These are phyloP conservation scores for Talaromyces proteolyticus DNA, from an alignment of 495 filamentous ascomycete genomes.

Conservation along the genomic window DNA sequence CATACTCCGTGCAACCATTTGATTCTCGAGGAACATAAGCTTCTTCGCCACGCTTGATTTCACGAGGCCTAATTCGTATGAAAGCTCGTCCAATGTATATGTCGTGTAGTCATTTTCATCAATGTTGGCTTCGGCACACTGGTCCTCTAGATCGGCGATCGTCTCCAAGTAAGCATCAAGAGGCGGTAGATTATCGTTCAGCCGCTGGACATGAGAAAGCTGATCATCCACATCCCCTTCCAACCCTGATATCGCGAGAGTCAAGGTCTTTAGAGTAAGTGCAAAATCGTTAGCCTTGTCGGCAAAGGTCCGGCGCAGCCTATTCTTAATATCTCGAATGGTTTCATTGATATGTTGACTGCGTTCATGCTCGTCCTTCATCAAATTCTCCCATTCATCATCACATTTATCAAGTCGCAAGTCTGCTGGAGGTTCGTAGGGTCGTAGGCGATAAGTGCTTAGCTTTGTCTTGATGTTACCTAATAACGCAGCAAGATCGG, in stretches of 20 bases:
- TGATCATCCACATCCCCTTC: constrained; percentile 97
- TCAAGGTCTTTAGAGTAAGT: constrained; percentile 85
- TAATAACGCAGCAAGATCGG: constrained; percentile 82
- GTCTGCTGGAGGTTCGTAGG: constrained; percentile 83
- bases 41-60: constrained; percentile 90
- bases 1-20: constrained; percentile 95
- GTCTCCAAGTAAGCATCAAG: constrained; percentile 81
- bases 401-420: constrained; percentile 76
- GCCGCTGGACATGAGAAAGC: constrained; percentile 70
- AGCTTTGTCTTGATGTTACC: constrained; percentile 99
- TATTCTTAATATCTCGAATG: constrained; percentile 96
- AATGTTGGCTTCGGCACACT: constrained; percentile 94
- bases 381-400: constrained; percentile 69
- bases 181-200: constrained; percentile 76
- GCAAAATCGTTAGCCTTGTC: constrained; percentile 98
- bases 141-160: constrained; percentile 74
- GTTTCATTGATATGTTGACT: constrained; percentile 96
- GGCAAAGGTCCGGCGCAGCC: constrained; percentile 83
- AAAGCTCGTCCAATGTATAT: constrained; percentile 92
- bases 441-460: constrained; percentile 83
- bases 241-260: constrained; percentile 84
- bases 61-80: constrained; percentile 88
- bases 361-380: constrained; percentile 75
- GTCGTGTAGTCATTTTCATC: constrained; percentile 99
- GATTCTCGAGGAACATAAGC: constrained; percentile 93